Evolutionary conservation across 2,329 filamentous ascomycete species (phyloP).

Genomic region (Xylariales sp.): DNA sequence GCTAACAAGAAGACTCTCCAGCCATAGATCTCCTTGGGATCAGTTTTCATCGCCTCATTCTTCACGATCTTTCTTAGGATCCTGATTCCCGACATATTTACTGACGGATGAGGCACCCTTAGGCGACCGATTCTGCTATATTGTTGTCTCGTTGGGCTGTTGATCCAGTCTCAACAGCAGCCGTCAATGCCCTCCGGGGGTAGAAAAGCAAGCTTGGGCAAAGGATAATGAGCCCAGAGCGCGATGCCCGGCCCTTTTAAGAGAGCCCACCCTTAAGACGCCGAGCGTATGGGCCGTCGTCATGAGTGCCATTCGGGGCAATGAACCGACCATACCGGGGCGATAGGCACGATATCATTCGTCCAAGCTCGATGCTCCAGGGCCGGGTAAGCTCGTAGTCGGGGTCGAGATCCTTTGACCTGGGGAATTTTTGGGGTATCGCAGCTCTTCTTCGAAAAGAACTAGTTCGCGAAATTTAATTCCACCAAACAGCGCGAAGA

Average conservation of each 20-base stretch:
- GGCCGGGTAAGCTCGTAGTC: constrained; percentile 28
- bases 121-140: constrained; percentile 13
- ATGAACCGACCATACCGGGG: constrained; percentile 15
- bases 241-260: constrained; percentile 27
- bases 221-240: background rate
- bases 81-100: constrained; percentile 41
- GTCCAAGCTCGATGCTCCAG: constrained; percentile 1
- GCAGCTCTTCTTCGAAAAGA: constrained; percentile 12
- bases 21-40: constrained; percentile 76
- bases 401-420: constrained; percentile 13
- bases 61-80: constrained; percentile 59
- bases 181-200: constrained; percentile 5
- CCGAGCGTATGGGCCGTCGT: constrained; percentile 9
- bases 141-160: background rate
- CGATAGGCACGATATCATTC: constrained; percentile 18
- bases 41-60: constrained; percentile 72
- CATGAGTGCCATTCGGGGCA: constrained; percentile 24
- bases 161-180: background rate
- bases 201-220: constrained; percentile 14
- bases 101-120: constrained; percentile 24
- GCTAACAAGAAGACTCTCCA: constrained; percentile 75
- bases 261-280: constrained; percentile 12
- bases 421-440: constrained; percentile 10
- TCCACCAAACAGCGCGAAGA: constrained; percentile 38
- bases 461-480: constrained; percentile 23